Base-by-base conservation (phyloP, 495 filamentous ascomycete genomes). In the Xylaria sp. region DNA sequence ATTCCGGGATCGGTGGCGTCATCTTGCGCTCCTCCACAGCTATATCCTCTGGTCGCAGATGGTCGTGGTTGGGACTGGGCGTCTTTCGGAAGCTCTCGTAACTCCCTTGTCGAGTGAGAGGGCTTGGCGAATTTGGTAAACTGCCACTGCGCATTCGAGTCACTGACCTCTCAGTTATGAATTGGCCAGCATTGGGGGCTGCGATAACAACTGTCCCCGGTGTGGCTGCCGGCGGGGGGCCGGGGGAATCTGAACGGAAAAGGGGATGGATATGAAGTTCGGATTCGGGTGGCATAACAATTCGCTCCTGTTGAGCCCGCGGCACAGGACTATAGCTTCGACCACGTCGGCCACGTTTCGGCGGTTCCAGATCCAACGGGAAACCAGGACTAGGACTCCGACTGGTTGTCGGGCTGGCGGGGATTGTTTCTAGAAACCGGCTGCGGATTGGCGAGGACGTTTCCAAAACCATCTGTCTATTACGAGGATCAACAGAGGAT, bases 231-330 rank as follows among this genome's bases (percentile, higher is more conserved):
- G 93, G 90, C 15, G 92, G 91, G 12, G 92, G 91, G 0, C 84
- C 88, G 0, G 92, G 91, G 53, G 89, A 93, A 72, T 90, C 90
- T 1, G 90, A 89, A 66, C 93, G 88, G 81, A 97, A 96, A 14
- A 97, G 86, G 1, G 93, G 93, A 76, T 97, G 93, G 69, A 97
- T 96, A 75, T 95, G 88, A 17, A 90, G 86, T 77, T 96, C 91
- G 76, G 85, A 86, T 43, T 83, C 75, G 0, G 78, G 76, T 44
- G 80, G 80, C 15, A 79, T 83, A 62, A 81, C 72, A 26, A 75
- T 73, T 5, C 78, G 74, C 37, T 80, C 78, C 15, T 79, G 77
- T 19, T 77, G 75, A 19, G 77, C 61, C 50, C 61, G 72, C 19
- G 82, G 73, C 12, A 76, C 77, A 17, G 84, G 83, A 66, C 83